Conservation (phyloP, 345 rosid species). For the Bruguiera parviflora region DNA sequence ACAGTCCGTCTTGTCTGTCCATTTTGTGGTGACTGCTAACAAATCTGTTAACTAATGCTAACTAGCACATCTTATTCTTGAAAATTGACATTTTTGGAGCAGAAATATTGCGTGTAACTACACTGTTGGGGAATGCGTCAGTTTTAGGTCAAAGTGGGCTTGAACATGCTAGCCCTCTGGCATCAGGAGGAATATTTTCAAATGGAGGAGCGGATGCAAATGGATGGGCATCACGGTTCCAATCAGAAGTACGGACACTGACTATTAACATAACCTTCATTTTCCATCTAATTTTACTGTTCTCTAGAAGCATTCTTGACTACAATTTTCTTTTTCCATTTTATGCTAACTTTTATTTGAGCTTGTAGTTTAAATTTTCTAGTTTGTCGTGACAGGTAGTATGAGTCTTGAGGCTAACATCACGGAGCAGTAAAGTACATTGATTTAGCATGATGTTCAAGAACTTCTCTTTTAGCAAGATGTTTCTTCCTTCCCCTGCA, state of each 20-base stretch:
- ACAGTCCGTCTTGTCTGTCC: constrained; percentile 48
- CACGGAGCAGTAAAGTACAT: constrained; percentile 24
- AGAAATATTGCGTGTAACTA: constrained; percentile 98
- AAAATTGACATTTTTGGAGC: constrained; percentile 96
- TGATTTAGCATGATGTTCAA: constrained; percentile 15
- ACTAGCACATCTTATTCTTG: constrained; percentile 94
- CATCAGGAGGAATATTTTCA: constrained; percentile 88
- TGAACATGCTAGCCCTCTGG: constrained; percentile 91
- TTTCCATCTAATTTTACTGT: constrained; percentile 59
- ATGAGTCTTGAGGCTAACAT: constrained; percentile 36
- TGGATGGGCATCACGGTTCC: constrained; percentile 91
- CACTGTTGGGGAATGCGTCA: constrained; percentile 99
- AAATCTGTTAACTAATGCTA: constrained; percentile 68
- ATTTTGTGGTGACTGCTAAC: constrained; percentile 64
- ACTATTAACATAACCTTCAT: constrained; percentile 91
- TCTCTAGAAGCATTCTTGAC: constrained; percentile 54
- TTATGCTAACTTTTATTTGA: constrained; percentile 53
- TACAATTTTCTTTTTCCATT: constrained; percentile 35
- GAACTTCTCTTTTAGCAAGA: constrained; percentile 20
- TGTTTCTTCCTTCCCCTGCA: not conserved
- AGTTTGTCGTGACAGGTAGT: constrained; percentile 41
- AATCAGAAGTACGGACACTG: constrained; percentile 99
- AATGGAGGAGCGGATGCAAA: constrained; percentile 90
- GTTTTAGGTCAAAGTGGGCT: constrained; percentile 96
- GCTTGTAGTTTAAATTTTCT: constrained; percentile 35